phyloP scores from a whole-genome alignment of 2,329 filamentous ascomycete genomes.

The Apiospora kogelbergensis region DNA sequence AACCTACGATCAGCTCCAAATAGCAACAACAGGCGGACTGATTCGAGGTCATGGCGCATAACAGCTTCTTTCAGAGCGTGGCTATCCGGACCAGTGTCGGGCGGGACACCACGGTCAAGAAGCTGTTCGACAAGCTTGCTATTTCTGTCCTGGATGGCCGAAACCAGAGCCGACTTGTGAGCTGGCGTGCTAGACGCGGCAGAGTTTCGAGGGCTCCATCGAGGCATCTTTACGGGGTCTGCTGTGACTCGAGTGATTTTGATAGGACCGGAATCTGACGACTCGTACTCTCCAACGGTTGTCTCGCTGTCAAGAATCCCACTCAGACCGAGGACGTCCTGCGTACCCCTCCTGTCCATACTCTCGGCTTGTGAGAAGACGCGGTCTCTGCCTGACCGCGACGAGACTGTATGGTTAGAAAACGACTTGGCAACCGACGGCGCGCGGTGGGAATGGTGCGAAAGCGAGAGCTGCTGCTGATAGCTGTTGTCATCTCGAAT shows the following conservation, averaged over 20 bases:
- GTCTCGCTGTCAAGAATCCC: conserved; percentile 24
- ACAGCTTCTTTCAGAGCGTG: conserved; percentile 55
- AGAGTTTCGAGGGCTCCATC: conserved; percentile 48
- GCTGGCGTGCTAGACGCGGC: conserved; percentile 42
- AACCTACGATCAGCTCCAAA: conserved; percentile 51
- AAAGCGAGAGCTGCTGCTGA: conserved; percentile 2
- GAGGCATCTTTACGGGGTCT: conserved; percentile 51
- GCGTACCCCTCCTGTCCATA: conserved; percentile 15
- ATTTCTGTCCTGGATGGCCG: conserved; percentile 57
- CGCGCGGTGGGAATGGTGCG: conserved; percentile 15
- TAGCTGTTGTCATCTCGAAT: conserved; percentile 11
- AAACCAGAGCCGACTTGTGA: conserved; percentile 48
- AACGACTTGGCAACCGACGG: conserved; percentile 24
- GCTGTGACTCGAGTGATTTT: conserved; percentile 50
- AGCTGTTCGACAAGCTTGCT: conserved; percentile 57
- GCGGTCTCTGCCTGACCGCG: conserved; percentile 19
- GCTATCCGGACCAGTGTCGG: conserved; percentile 46
- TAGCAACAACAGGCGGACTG: conserved; percentile 53
- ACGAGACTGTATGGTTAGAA: conserved; percentile 23
- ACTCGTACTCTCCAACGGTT: conserved; percentile 36
- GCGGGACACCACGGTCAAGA: conserved; percentile 55
- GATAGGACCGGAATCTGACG: conserved; percentile 28
- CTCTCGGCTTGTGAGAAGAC: conserved; percentile 19
- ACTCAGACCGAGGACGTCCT: conserved; percentile 20
- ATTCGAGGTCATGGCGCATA: conserved; percentile 50